Percentiles rank a stretch among this genome's conserved stretches.
phyloP scores from a whole-genome alignment of 2,329 filamentous ascomycete species.

The Paradendryphiella salina region DNA sequence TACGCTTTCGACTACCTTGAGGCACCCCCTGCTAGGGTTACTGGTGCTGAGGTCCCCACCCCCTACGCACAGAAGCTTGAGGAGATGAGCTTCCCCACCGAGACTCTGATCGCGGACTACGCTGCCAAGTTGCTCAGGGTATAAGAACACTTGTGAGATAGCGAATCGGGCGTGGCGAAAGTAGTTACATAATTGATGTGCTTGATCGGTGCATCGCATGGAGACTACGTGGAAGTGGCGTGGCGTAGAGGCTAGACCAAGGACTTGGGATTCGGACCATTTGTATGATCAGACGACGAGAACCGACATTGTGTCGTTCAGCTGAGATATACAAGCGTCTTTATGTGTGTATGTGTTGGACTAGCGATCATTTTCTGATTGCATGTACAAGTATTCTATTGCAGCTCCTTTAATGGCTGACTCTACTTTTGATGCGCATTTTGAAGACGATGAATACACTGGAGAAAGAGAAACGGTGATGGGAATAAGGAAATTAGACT shows the following conservation, averaged over 20 bases:
- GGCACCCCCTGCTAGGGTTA: constrained; percentile 89
- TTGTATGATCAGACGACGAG: constrained; percentile 34
- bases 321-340: constrained; percentile 1
- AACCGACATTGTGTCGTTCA: not conserved
- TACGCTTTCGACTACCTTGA: constrained; percentile 98
- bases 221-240: not conserved
- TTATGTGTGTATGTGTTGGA: constrained; percentile 1
- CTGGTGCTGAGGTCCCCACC: constrained; percentile 94
- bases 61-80: constrained; percentile 93
- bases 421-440: too few relatives aligned
- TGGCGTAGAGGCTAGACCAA: constrained; percentile 7
- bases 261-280: constrained; percentile 5
- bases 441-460: too few relatives aligned
- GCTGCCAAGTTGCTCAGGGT: constrained; percentile 85
- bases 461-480: too few relatives aligned
- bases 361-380: constrained; percentile 19
- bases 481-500: too few relatives aligned
- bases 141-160: constrained; percentile 48
- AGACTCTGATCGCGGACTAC: constrained; percentile 83
- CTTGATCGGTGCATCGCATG: not conserved
- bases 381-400: constrained; percentile 29
- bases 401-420: constrained; percentile 16
- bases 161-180: not conserved
- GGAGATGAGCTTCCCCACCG: constrained; percentile 92
- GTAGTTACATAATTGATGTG: not conserved